phyloP scores from a whole-genome alignment of 148 eudicot species.

The Vaccinium myrtillus region DNA sequence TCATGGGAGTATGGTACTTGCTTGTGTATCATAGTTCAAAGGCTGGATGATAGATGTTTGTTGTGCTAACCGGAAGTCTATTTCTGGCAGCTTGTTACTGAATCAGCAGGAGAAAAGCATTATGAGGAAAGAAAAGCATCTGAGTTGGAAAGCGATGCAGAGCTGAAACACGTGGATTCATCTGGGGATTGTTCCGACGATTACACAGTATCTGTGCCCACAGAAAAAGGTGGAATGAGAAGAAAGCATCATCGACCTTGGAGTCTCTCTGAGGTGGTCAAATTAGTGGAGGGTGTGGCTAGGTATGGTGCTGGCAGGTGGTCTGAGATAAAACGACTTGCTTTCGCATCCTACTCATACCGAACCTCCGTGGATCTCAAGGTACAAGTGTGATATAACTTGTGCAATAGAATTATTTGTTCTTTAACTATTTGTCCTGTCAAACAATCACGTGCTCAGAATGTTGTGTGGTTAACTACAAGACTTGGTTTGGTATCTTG shows the following conservation, averaged over 20 bases:
- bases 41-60: conserved; percentile 4
- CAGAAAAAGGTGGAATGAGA: conserved; percentile 74
- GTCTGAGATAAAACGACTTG: conserved; percentile 93
- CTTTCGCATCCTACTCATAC: conserved; percentile 78
- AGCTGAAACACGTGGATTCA: conserved; percentile 41
- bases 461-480: conserved; percentile 3
- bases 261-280: conserved; percentile 80
- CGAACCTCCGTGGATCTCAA: conserved; percentile 97
- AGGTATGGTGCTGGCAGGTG: conserved; percentile 92
- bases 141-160: conserved; percentile 41
- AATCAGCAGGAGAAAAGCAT: conserved; percentile 38
- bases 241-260: conserved; percentile 99
- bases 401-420: not conserved
- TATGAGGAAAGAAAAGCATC: conserved; percentile 25
- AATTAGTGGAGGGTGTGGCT: conserved; percentile 93
- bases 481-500: not conserved
- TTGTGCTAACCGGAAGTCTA: conserved; percentile 9
- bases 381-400: conserved; percentile 35
- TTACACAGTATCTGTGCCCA: conserved; percentile 34
- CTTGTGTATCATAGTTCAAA: not conserved
- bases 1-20: not conserved
- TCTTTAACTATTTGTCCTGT: not conserved
- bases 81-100: conserved; percentile 41
- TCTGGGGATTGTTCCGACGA: conserved; percentile 52
- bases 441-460: not conserved